Evolutionary conservation across 768 basidiomycete genomes (phyloP), one percentile per base, ranked within the genome.

Genomic region (Termitomyces sp.): DNA sequence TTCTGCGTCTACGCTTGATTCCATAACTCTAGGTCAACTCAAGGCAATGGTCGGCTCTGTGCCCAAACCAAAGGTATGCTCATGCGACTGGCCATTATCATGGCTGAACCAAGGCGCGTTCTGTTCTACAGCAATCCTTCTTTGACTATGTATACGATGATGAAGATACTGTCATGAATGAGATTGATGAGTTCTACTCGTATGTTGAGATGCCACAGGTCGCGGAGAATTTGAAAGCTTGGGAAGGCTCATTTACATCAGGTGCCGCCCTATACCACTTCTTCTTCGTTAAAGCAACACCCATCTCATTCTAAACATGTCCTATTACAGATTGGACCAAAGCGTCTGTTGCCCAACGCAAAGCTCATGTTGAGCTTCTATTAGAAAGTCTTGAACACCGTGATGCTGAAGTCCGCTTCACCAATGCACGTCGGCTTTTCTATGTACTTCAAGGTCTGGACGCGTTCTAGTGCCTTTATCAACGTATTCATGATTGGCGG

Each of bases 111-210:
- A 27, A 39, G 62, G 60, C 61, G 55, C 42, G 57, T 61, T 67
- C 52, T 57, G 45, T 42, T 58, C 57, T 16, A 66, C 74, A 93
- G 91, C 89, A 91, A 85, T 86, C 85, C 9, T 84, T 82, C 65
- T 97, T 91, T 72, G 93, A 95, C 77, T 97, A 90, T 74, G 85
- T 89, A 61, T 98, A 98, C 70, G 92, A 96, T 65, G 95, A 98
- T 71, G 95, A 96, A 68, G 93, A 97, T 72, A 95, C 92, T 5
- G 86, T 98, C 20, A 88, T 96, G 82, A 89, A 91, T 66, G 97
- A 99, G 71, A 87, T 99, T 41, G 92, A 98, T 59, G 97, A 99
- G 73, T 98, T 98, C 75, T 98, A 96, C 73, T 93, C 93, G 22
- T 99, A 97, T 73, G 87, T 93, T 61, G 96, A 98, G 77, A 92